A percentile compares a stretch with the other conserved stretches of the same genome.
These are phyloP conservation scores for Pseudopyrenochaeta lycopersici DNA, from an alignment of 2,329 filamentous ascomycete genomes.

Conservation along the genomic window DNA sequence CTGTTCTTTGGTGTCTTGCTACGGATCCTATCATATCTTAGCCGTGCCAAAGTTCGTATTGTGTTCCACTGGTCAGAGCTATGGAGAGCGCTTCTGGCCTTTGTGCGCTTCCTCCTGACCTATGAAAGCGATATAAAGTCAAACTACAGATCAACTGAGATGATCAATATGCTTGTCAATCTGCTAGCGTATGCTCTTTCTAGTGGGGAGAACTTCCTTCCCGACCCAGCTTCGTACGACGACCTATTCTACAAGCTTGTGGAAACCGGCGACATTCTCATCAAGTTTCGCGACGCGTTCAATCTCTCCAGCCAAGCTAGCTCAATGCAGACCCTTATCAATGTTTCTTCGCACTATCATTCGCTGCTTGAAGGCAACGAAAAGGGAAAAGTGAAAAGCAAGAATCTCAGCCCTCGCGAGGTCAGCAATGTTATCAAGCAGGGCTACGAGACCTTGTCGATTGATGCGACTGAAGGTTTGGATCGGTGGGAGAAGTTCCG, in stretches of 20 bases:
- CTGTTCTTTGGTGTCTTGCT: slow-evolving; percentile 83
- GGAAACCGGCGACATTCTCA: slow-evolving; percentile 83
- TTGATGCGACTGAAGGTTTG: slow-evolving; percentile 85
- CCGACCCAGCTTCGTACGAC: slow-evolving; percentile 86
- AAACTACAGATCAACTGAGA: slow-evolving; percentile 72
- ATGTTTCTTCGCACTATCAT: slow-evolving; percentile 86
- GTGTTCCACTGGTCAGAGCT: slow-evolving; percentile 94
- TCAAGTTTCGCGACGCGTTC: slow-evolving; percentile 84
- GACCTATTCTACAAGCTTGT: slow-evolving; percentile 99
- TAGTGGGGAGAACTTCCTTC: slow-evolving; percentile 88
- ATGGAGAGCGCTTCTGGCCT: slow-evolving; percentile 86
- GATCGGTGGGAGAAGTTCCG: slow-evolving; percentile 87
- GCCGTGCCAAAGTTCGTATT: slow-evolving; percentile 81
- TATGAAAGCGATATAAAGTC: slow-evolving; percentile 81
- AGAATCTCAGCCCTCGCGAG: slow-evolving; percentile 80
- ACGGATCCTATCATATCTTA: slow-evolving; percentile 83
- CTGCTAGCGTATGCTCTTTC: slow-evolving; percentile 85
- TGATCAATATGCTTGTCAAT: slow-evolving; percentile 82
- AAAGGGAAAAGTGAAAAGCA: slow-evolving; percentile 61
- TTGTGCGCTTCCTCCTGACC: slow-evolving; percentile 88
- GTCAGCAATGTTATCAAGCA: slow-evolving; percentile 93
- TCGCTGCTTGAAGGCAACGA: slow-evolving; percentile 73
- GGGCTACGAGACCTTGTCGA: slow-evolving; percentile 93
- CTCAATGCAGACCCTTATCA: slow-evolving; percentile 85
- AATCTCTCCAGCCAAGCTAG: slow-evolving; percentile 50